These are phyloP conservation scores for Fusarium denticulatum DNA, from an alignment of 2,329 filamentous ascomycete genomes.

Conservation along the genomic window DNA sequence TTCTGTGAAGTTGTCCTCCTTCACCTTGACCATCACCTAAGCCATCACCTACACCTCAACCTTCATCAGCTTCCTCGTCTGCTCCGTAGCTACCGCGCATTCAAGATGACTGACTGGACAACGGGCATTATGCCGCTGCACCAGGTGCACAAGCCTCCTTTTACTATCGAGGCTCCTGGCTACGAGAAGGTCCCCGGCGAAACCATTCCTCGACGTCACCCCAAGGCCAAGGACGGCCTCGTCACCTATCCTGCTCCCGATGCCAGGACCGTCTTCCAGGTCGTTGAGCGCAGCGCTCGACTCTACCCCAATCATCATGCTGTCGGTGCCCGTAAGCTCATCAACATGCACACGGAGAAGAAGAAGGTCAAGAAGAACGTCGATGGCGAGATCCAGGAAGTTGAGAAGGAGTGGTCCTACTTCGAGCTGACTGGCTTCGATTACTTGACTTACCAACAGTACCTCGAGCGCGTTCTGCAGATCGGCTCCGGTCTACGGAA, in stretches of 20 bases:
- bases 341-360: slow-evolving; percentile 82
- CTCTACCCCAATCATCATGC: slow-evolving; percentile 71
- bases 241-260: slow-evolving; percentile 72
- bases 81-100: slow-evolving; percentile 24
- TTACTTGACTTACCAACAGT: slow-evolving; percentile 83
- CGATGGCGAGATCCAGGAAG: slow-evolving; percentile 79
- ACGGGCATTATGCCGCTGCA: slow-evolving; percentile 61
- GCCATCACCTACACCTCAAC: not conserved
- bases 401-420: slow-evolving; percentile 92
- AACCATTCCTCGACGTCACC: slow-evolving; percentile 83
- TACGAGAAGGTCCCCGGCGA: slow-evolving; percentile 78
- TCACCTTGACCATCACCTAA: slow-evolving; percentile 6
- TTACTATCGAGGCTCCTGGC: slow-evolving; percentile 77
- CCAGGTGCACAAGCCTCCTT: slow-evolving; percentile 76
- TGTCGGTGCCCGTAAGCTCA: slow-evolving; percentile 76
- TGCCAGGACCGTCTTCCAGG: slow-evolving; percentile 80
- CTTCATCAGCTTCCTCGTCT: slow-evolving; percentile 7
- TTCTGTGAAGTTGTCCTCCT: slow-evolving; percentile 14
- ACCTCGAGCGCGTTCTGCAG: slow-evolving; percentile 74
- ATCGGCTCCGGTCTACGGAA: slow-evolving; percentile 79
- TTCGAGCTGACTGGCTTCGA: slow-evolving; percentile 84
- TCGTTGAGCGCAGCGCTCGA: slow-evolving; percentile 75
- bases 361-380: slow-evolving; percentile 92
- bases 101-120: slow-evolving; percentile 49
- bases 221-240: slow-evolving; percentile 75